Conservation (phyloP, 345 rosid species). For the Camelina sativa region DNA sequence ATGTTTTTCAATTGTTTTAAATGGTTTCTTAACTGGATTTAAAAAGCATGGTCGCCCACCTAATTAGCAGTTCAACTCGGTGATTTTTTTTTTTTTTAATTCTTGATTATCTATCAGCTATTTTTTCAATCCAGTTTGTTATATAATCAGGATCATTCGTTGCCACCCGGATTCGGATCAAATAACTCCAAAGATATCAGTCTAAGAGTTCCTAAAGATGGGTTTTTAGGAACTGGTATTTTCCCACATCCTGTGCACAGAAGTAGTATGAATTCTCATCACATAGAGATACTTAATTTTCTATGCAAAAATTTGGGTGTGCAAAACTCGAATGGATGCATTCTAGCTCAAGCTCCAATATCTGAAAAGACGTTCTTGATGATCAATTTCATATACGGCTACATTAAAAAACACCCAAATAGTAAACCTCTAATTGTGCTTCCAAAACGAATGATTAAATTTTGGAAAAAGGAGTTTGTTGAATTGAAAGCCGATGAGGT, state of each 20-base stretch:
- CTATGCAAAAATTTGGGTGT: neutral
- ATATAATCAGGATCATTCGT: neutral
- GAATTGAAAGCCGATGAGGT: constrained; percentile 59
- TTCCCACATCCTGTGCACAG: neutral
- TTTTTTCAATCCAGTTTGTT: neutral
- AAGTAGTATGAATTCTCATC: neutral
- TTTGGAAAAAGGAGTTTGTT: constrained; percentile 63
- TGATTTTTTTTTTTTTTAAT: no score
- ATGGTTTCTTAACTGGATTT: no score
- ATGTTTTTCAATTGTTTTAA: no score
- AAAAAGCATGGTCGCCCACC: no score
- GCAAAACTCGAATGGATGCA: neutral
- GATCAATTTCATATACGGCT: constrained; percentile 54
- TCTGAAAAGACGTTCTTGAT: neutral
- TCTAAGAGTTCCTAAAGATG: neutral
- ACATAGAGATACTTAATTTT: neutral
- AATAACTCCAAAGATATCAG: neutral
- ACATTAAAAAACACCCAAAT: constrained; percentile 58
- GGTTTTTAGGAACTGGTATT: neutral
- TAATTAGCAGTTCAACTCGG: no score
- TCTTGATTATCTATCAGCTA: no score
- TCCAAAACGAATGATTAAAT: constrained; percentile 64
- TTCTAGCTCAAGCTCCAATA: neutral
- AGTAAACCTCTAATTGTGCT: constrained; percentile 67
- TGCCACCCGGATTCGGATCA: neutral